These are phyloP conservation scores for Blastobotrys persicus DNA, from an alignment of 1,139 yeast species.

Conservation along the genomic window DNA sequence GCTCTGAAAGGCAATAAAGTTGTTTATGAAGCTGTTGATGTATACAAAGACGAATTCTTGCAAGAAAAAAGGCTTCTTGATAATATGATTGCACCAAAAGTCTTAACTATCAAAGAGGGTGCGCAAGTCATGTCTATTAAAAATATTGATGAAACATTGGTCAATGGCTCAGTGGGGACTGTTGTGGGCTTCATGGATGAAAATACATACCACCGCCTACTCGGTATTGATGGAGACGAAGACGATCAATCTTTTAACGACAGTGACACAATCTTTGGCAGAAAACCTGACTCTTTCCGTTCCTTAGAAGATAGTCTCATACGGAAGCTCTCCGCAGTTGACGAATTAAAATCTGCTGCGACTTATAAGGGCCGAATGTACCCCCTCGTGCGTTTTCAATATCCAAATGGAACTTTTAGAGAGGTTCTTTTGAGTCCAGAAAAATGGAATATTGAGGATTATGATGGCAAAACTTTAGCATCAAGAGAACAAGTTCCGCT, in stretches of 20 bases:
- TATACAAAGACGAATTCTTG: constrained; percentile 43
- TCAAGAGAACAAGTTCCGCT: constrained; percentile 66
- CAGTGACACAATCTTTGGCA: constrained; percentile 1
- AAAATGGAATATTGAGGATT: constrained; percentile 67
- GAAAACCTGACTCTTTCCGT: neutral
- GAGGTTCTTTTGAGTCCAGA: constrained; percentile 73
- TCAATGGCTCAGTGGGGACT: constrained; percentile 89
- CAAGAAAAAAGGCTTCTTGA: constrained; percentile 44
- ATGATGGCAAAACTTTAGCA: constrained; percentile 50
- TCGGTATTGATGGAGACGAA: constrained; percentile 1
- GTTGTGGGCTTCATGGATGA: constrained; percentile 64
- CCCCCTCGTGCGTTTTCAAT: constrained; percentile 75
- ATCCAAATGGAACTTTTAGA: constrained; percentile 68
- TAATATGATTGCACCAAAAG: constrained; percentile 65
- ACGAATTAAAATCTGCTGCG: constrained; percentile 18
- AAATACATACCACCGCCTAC: constrained; percentile 1
- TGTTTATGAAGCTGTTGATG: constrained; percentile 58
- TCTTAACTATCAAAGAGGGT: constrained; percentile 64
- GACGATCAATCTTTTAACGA: neutral
- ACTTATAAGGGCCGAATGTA: constrained; percentile 32
- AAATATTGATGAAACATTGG: constrained; percentile 80
- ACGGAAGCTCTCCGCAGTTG: constrained; percentile 20
- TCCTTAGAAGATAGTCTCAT: constrained; percentile 5
- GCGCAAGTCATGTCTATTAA: constrained; percentile 97
- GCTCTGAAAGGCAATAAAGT: constrained; percentile 50